Base-by-base conservation (phyloP, 2,329 filamentous ascomycete species). In the Ascochyta koolunga region DNA sequence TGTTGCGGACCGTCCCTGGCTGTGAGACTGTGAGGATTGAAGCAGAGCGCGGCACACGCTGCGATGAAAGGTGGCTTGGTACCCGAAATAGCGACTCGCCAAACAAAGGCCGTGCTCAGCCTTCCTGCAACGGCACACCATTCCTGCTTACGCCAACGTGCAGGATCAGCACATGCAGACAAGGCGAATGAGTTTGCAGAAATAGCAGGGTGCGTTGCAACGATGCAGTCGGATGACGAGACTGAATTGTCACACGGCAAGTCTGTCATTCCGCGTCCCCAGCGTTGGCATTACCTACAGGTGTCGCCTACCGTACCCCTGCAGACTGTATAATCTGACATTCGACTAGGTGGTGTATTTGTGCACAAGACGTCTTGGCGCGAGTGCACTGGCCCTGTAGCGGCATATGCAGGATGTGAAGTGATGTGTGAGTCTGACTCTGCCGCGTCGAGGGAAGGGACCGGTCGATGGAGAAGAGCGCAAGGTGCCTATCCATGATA, bases 1-100 rank as follows among this genome's bases (percentile, higher is more conserved):
- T 66, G 59, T 65, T 65, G 68, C 71, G 71, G 71, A 72, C 71
- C 71, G 70, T 69, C 71, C 70, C 71, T 68, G 68, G 65, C 57
- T 67, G 65, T 67, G 60, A 66, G 68, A 65, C 57, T 67, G 65
- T 67, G 60, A 66, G 62, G 55, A 41, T 51, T 58, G 46, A 55
- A 60, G 62, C 54, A 60, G 37, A 58, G 53, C 47, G 59, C 64
- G 62, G 55, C 56, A 65, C 54, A 59, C 64, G 62, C 62, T 69
- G 53, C 67, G 63, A 68, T 60, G 49, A 62, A 59, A 54, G 32
- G 68, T 68, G 71, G 70, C 68, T 69, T 69, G 64, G 58, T 48
- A 60, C 65, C 66, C 56, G 65, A 70, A 71, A 69, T 70, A 70
- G 67, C 58, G 64, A 61, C 52, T 60, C 47, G 59, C 57, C 45